These are phyloP conservation scores for Oxyria digyna DNA, from an alignment of 148 eudicot genomes.

Conservation along the genomic window DNA sequence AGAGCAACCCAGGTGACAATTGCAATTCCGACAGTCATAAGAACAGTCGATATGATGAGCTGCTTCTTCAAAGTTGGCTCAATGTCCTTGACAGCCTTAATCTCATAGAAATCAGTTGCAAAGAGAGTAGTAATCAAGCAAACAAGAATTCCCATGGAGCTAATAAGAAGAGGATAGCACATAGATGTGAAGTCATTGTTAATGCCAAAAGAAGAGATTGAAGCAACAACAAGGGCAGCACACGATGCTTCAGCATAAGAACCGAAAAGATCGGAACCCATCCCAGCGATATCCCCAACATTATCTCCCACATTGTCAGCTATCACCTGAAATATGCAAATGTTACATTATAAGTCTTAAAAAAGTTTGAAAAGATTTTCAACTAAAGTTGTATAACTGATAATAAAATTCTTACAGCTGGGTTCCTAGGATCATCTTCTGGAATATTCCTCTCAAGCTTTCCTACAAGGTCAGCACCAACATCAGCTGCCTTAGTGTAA, in stretches of 20 bases:
- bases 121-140: conserved; percentile 84
- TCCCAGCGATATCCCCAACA: conserved; percentile 96
- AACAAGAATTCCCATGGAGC: conserved; percentile 69
- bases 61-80: conserved; percentile 78
- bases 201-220: conserved; percentile 79
- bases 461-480: conserved; percentile 91
- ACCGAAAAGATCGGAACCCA: conserved; percentile 96
- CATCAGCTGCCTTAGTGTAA: conserved; percentile 89
- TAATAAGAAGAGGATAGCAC: conserved; percentile 60
- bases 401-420: conserved; percentile 61
- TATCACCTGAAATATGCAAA: conserved; percentile 48
- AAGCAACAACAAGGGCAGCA: conserved; percentile 91
- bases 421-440: too few species aligned
- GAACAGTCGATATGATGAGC: conserved; percentile 68
- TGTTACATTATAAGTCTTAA: background rate
- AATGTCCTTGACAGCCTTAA: conserved; percentile 73
- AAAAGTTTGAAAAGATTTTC: background rate
- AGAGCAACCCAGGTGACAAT: conserved; percentile 54
- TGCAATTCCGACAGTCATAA: conserved; percentile 78
- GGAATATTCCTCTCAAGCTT: conserved; percentile 79
- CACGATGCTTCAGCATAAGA: conserved; percentile 95
- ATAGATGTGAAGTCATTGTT: conserved; percentile 71
- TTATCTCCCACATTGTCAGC: conserved; percentile 97
- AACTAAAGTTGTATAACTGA: too few species aligned
- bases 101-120: conserved; percentile 90